Conservation (phyloP, 345 rosid species). For the Eucalyptus decipiens region DNA sequence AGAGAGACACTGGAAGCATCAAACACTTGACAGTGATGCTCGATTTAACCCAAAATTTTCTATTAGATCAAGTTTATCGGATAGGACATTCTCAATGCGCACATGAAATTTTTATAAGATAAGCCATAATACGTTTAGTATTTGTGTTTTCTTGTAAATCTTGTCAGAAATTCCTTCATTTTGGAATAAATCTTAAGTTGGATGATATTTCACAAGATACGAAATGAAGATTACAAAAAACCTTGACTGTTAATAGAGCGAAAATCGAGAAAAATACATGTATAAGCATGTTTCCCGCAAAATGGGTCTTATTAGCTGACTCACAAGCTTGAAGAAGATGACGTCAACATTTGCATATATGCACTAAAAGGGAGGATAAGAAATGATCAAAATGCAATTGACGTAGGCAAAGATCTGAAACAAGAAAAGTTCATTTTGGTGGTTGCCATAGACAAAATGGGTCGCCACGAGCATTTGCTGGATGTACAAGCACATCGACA, state of each 20-base stretch:
- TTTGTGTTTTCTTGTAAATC: background rate
- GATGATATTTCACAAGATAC: background rate
- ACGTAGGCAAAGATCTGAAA: background rate
- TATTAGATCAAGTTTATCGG: background rate
- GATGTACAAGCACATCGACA: background rate
- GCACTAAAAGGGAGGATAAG: background rate
- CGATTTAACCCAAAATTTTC: background rate
- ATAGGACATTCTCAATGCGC: background rate
- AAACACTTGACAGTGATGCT: background rate
- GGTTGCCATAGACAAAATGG: background rate
- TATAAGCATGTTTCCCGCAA: background rate
- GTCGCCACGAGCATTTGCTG: background rate
- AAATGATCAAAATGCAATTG: background rate
- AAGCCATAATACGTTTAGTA: background rate
- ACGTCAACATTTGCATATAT: background rate
- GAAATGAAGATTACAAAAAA: background rate
- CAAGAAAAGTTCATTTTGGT: background rate
- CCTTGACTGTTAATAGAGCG: background rate
- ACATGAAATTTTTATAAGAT: background rate
- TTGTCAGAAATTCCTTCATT: background rate
- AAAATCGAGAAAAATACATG: background rate
- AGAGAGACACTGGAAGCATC: background rate
- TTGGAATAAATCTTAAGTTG: background rate
- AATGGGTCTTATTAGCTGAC: background rate
- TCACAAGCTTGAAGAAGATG: background rate